phyloP scores from a whole-genome alignment of 768 basidiomycete species.

The Suillus variegatus region DNA sequence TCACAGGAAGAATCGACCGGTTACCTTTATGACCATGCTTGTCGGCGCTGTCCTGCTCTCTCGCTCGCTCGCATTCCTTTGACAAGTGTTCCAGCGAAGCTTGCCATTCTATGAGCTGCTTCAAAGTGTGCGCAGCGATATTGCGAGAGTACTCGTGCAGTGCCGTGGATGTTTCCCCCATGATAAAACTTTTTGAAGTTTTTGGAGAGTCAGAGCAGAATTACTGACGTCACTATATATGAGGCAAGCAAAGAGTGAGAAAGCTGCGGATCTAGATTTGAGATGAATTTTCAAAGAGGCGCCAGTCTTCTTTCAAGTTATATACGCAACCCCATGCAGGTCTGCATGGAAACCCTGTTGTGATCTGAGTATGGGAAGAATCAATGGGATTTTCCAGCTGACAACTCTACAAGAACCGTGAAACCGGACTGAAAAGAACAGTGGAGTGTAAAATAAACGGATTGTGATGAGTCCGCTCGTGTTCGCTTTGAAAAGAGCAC shows the following conservation, averaged over 20 bases:
- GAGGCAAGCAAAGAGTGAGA: too few relatives aligned
- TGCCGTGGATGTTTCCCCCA: not conserved
- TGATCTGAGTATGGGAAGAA: not conserved
- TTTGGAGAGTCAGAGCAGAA: not conserved
- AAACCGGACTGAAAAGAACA: not conserved
- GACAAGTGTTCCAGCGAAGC: not conserved
- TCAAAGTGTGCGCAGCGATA: not conserved
- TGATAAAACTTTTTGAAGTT: not conserved
- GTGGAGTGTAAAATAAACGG: not conserved
- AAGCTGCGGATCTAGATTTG: not conserved
- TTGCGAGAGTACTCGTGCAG: conserved; percentile 2
- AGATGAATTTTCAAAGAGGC: not conserved
- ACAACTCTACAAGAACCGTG: not conserved
- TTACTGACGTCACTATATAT: not conserved
- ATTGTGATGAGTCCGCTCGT: not conserved
- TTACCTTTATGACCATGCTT: not conserved
- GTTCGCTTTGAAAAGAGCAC: not conserved
- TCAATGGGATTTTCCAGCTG: not conserved
- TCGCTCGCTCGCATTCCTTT: not conserved
- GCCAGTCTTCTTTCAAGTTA: not conserved
- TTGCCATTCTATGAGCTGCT: conserved; percentile 1
- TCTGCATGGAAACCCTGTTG: not conserved
- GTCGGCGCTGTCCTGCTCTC: not conserved
- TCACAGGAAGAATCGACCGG: not conserved
- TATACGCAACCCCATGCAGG: not conserved